Evolutionary conservation across 2,329 filamentous ascomycete species (phyloP).

Genomic region (Monascus ruber): DNA sequence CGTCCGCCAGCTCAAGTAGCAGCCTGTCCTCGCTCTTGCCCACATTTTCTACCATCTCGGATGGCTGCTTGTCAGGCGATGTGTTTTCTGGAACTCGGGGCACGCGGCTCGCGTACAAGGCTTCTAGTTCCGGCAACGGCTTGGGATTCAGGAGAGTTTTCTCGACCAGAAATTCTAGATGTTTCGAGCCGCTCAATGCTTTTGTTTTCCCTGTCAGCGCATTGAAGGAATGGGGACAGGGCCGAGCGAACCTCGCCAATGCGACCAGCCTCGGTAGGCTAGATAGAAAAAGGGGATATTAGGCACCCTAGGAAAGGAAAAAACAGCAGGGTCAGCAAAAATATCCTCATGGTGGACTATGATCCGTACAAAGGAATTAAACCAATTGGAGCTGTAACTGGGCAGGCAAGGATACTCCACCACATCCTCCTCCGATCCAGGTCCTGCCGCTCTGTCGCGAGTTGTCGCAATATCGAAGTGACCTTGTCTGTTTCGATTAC

Average conservation of each 20-base stretch:
- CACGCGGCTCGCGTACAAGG: constrained; percentile 51
- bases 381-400: constrained; percentile 70
- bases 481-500: constrained; percentile 57
- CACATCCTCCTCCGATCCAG: constrained; percentile 67
- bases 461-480: constrained; percentile 50
- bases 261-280: constrained; percentile 77
- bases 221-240: constrained; percentile 1
- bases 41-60: constrained; percentile 21
- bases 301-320: constrained; percentile 50
- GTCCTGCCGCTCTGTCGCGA: constrained; percentile 70
- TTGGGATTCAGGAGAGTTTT: constrained; percentile 57
- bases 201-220: constrained; percentile 8
- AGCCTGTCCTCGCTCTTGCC: constrained; percentile 37
- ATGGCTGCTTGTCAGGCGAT: constrained; percentile 15
- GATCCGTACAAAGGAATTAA: constrained; percentile 67
- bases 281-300: constrained; percentile 98
- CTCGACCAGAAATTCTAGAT: constrained; percentile 69
- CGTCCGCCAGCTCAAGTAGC: constrained; percentile 35
- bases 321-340: constrained; percentile 3
- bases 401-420: constrained; percentile 73
- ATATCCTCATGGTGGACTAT: not conserved
- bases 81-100: constrained; percentile 19
- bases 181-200: constrained; percentile 71
- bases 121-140: constrained; percentile 60
- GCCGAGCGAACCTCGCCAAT: constrained; percentile 55